These are phyloP conservation scores for Aureoboletus auriporus DNA, from an alignment of 768 basidiomycete genomes.

Conservation along the genomic window DNA sequence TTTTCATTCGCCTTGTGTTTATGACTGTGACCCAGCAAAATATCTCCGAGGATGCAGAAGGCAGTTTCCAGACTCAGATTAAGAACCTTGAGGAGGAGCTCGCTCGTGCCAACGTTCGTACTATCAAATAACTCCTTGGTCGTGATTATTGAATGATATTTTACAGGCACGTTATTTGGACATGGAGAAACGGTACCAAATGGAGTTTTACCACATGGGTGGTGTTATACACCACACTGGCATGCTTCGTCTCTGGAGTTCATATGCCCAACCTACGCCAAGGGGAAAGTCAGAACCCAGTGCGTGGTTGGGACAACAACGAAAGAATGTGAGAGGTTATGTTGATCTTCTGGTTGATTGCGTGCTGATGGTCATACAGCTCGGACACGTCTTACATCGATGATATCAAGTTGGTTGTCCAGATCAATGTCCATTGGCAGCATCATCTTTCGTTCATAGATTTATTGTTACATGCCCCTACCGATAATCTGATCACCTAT, in stretches of 20 bases:
- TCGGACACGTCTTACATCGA: constrained; percentile 27
- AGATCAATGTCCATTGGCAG: not conserved
- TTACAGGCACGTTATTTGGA: constrained; percentile 49
- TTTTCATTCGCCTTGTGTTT: not conserved
- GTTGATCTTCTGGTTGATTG: not conserved
- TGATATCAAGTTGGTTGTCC: constrained; percentile 2
- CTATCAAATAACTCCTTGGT: not conserved
- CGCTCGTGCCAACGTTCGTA: constrained; percentile 48
- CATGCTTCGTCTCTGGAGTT: constrained; percentile 58
- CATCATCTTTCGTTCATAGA: constrained; percentile 5
- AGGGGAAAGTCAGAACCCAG: constrained; percentile 46
- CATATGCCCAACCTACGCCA: constrained; percentile 48
- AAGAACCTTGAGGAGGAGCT: constrained; percentile 64
- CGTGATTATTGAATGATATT: constrained; percentile 1
- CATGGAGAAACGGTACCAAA: constrained; percentile 55
- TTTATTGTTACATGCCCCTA: constrained; percentile 10
- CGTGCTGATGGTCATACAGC: constrained; percentile 16
- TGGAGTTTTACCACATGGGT: constrained; percentile 81
- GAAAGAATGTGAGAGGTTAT: constrained; percentile 38
- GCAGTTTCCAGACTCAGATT: constrained; percentile 60
- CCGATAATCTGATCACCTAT: constrained; percentile 10
- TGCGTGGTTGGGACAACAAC: constrained; percentile 70
- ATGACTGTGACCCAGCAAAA: constrained; percentile 31
- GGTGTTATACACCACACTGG: constrained; percentile 69
- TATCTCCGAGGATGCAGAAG: constrained; percentile 70